phyloP scores from a whole-genome alignment of 176 grass and related monocot genomes.

The Tuctoria greenei region DNA sequence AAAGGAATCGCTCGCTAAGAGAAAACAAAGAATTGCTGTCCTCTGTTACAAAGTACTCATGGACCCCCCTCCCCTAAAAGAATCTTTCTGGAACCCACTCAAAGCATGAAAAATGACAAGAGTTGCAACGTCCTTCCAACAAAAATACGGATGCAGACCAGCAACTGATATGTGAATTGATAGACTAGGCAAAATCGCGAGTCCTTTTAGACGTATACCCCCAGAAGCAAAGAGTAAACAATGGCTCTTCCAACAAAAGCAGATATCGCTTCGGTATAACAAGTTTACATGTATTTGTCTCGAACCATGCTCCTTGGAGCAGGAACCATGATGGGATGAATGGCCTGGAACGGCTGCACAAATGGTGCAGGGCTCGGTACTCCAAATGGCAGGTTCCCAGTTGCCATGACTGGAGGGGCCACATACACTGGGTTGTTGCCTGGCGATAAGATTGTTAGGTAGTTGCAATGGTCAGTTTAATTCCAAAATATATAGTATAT shows the following conservation, averaged over 20 bases:
- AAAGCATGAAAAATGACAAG: constrained; percentile 28
- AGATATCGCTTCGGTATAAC: constrained; percentile 31
- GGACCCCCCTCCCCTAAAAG: constrained; percentile 15
- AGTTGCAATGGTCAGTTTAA: neutral
- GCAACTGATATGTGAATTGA: constrained; percentile 50
- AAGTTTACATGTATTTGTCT: constrained; percentile 58
- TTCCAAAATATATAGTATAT: neutral
- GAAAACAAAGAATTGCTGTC: constrained; percentile 35
- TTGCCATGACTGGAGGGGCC: constrained; percentile 47
- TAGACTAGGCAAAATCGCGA: constrained; percentile 49
- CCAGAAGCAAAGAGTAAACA: constrained; percentile 28
- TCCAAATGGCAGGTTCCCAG: constrained; percentile 53
- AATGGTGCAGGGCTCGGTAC: constrained; percentile 45
- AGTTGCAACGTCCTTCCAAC: constrained; percentile 62
- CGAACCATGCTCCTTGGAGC: constrained; percentile 43
- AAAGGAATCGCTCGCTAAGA: constrained; percentile 35
- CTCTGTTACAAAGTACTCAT: constrained; percentile 40
- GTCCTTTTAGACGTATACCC: constrained; percentile 50
- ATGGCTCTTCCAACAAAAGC: constrained; percentile 47
- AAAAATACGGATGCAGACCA: constrained; percentile 65
- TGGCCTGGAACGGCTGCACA: constrained; percentile 49
- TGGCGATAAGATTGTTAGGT: constrained; percentile 29
- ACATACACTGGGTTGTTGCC: constrained; percentile 36
- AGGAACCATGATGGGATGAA: constrained; percentile 58
- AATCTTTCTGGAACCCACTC: constrained; percentile 34